Conservation (phyloP, 257 asterid genomes). For the Solanum virginianum region DNA sequence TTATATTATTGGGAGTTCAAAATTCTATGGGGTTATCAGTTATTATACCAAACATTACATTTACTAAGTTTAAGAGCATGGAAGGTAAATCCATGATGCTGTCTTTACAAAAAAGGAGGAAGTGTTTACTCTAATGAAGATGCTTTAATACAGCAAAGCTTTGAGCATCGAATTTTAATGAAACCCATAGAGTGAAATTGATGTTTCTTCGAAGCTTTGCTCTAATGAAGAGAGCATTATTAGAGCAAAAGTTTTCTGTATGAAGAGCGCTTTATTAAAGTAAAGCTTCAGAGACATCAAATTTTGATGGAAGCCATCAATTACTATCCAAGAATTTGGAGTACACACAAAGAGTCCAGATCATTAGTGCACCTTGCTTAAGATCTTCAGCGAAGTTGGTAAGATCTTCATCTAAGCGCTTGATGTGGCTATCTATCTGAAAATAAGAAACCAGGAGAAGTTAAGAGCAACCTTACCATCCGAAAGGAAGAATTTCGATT, state of each 20-base stretch:
- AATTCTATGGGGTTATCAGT: not conserved
- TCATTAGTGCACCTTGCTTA: slow-evolving; percentile 60
- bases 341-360: not conserved
- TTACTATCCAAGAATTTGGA: not conserved
- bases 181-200: not conserved
- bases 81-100: not conserved
- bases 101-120: not conserved
- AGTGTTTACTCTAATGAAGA: not conserved
- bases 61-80: not conserved
- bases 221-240: not conserved
- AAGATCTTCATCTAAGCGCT: slow-evolving; percentile 91
- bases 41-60: not conserved
- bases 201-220: not conserved
- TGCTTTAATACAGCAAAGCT: not conserved
- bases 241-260: not conserved
- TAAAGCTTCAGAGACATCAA: not conserved
- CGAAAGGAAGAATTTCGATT: not conserved
- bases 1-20: not conserved
- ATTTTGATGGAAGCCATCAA: not conserved
- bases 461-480: not conserved
- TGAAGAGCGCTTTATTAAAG: not conserved
- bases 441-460: slow-evolving; percentile 8
- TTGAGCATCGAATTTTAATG: not conserved
- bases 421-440: slow-evolving; percentile 94
- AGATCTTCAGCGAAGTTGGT: slow-evolving; percentile 90